Evolutionary conservation across 1,284 basidiomycete species (phyloP).

Genomic region (Cutaneotrichosporon curvatum): DNA sequence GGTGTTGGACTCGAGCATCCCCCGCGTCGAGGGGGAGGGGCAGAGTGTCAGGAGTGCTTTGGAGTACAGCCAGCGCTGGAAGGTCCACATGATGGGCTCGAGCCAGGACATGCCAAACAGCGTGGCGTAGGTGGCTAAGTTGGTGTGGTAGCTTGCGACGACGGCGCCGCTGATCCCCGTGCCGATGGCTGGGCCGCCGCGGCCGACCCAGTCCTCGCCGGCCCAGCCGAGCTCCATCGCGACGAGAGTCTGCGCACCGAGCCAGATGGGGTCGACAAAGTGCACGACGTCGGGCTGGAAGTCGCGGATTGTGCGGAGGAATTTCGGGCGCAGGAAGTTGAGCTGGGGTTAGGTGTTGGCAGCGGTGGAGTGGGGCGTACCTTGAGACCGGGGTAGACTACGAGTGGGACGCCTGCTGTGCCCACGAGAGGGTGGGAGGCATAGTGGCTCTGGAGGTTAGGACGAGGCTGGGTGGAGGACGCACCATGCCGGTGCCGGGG

Average conservation of each 20-base stretch:
- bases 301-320: slow-evolving; percentile 48
- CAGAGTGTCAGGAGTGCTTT: slow-evolving; percentile 50
- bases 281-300: slow-evolving; percentile 53
- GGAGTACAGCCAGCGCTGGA: slow-evolving; percentile 43
- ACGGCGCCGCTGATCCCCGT: slow-evolving; percentile 47
- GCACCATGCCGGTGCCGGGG: slow-evolving; percentile 50
- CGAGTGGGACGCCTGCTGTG: slow-evolving; percentile 52
- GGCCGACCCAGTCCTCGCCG: slow-evolving; percentile 39
- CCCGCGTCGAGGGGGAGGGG: slow-evolving; percentile 51
- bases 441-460: slow-evolving; percentile 44
- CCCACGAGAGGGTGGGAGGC: slow-evolving; percentile 53
- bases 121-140: slow-evolving; percentile 52
- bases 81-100: slow-evolving; percentile 47
- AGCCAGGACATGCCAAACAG: slow-evolving; percentile 52
- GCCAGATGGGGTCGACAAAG: slow-evolving; percentile 54
- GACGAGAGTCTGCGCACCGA: slow-evolving; percentile 49
- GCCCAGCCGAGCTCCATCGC: slow-evolving; percentile 49
- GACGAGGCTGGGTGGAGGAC: slow-evolving; percentile 4
- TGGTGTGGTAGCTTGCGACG: slow-evolving; percentile 54
- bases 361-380: slow-evolving; percentile 4
- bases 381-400: slow-evolving; percentile 54
- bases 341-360: slow-evolving; percentile 28
- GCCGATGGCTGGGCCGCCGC: slow-evolving; percentile 38
- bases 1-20: slow-evolving; percentile 49
- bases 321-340: slow-evolving; percentile 54